Conservation (phyloP, 805 yeast genomes). For the Wickerhamiella domercqiae region DNA sequence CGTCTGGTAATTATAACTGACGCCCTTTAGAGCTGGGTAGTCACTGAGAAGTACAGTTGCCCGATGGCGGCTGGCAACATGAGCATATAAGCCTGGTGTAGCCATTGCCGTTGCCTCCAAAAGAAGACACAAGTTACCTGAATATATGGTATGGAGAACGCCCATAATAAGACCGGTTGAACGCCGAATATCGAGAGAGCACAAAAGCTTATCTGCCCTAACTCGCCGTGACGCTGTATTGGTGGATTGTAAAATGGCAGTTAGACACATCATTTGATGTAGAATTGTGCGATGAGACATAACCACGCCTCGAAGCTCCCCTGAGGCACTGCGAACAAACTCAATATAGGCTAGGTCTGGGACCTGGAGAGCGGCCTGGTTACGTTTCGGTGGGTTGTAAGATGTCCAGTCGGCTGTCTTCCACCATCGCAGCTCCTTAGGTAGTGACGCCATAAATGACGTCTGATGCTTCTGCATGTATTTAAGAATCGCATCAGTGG, state of each 20-base stretch:
- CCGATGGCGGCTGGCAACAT: constrained; percentile 50
- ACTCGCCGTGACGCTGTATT: constrained; percentile 26
- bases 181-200: constrained; percentile 53
- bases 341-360: constrained; percentile 89
- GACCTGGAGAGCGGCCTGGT: constrained; percentile 48
- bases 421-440: constrained; percentile 52
- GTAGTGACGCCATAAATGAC: constrained; percentile 47
- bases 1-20: constrained; percentile 81
- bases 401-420: constrained; percentile 78
- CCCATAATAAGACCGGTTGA: constrained; percentile 82
- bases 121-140: constrained; percentile 74
- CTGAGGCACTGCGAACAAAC: constrained; percentile 76
- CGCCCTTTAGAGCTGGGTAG: constrained; percentile 75
- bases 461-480: constrained; percentile 41
- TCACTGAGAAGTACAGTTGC: constrained; percentile 72
- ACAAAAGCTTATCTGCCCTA: constrained; percentile 35
- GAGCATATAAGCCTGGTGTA: constrained; percentile 76
- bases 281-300: constrained; percentile 75
- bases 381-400: constrained; percentile 40
- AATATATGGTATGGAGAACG: constrained; percentile 59
- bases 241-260: constrained; percentile 42
- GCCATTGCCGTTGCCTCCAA: constrained; percentile 60
- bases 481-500: constrained; percentile 66
- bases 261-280: constrained; percentile 71
- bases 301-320: constrained; percentile 86